Conservation (phyloP, 1,139 yeast genomes). For the Protomyces macrosporus region DNA sequence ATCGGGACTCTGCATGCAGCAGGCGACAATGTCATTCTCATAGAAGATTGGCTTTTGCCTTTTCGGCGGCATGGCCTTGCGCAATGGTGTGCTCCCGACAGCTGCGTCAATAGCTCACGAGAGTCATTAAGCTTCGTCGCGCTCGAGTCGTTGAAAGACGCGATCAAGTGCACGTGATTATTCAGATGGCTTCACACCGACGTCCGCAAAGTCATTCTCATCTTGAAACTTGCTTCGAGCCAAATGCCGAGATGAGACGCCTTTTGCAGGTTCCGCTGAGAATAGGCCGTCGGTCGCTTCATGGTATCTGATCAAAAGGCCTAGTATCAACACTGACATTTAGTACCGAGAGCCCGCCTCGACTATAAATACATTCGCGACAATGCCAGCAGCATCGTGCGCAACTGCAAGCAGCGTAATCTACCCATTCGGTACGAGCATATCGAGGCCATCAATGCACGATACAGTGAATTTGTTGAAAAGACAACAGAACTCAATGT, state of each 20-base stretch:
- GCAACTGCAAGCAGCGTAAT: slow-evolving; percentile 30
- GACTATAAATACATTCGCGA: slow-evolving; percentile 27
- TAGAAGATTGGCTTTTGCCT: too few species aligned
- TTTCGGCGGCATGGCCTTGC: too few species aligned
- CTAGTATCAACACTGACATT: not conserved
- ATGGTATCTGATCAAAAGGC: not conserved
- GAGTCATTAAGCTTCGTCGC: too few species aligned
- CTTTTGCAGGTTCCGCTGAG: not conserved
- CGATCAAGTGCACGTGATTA: too few species aligned
- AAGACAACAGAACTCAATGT: slow-evolving; percentile 25
- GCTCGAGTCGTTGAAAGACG: too few species aligned
- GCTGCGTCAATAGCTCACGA: too few species aligned
- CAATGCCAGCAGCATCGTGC: slow-evolving; percentile 13
- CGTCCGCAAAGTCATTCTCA: not conserved
- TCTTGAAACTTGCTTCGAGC: not conserved
- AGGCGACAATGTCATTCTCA: not conserved
- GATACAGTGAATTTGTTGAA: slow-evolving; percentile 23
- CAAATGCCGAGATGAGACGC: not conserved
- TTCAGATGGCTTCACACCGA: too few species aligned
- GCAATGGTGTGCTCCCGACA: too few species aligned
- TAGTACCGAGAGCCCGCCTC: slow-evolving; percentile 20
- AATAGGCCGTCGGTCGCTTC: not conserved
- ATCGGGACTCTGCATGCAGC: not conserved
- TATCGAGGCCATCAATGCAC: slow-evolving; percentile 27
- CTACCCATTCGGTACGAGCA: slow-evolving; percentile 25